A percentile compares a stretch with the other conserved stretches of the same genome.
These are phyloP conservation scores for Niveomyces coronatus DNA, from an alignment of 2,329 filamentous ascomycete species.

Conservation along the genomic window DNA sequence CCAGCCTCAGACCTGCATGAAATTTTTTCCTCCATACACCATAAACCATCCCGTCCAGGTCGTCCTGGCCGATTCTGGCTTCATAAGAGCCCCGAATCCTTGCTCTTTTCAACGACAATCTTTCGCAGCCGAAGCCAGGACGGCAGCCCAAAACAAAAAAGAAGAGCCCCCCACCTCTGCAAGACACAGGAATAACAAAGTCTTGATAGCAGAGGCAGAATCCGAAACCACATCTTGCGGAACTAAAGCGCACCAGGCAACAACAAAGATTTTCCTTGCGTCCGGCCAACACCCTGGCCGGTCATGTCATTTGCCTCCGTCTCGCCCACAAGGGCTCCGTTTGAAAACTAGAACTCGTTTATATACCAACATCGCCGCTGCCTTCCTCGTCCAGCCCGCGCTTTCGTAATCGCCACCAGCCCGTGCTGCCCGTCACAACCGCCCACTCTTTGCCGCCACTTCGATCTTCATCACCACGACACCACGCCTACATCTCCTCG, in stretches of 20 bases:
- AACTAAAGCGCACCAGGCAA: conserved; percentile 2
- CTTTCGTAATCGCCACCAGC: not conserved
- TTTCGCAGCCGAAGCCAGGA: no score
- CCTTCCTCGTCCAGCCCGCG: not conserved
- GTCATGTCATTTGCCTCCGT: conserved; percentile 7
- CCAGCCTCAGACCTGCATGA: no score
- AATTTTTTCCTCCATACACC: no score
- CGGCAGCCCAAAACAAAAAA: no score
- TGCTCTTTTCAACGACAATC: no score
- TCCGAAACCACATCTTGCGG: not conserved
- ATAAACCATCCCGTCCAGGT: no score
- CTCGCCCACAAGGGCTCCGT: conserved; percentile 4
- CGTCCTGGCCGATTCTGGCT: no score
- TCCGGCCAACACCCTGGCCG: not conserved
- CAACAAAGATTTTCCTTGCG: no score
- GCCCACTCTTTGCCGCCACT: conserved; percentile 10
- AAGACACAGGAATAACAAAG: not conserved
- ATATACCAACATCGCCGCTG: conserved; percentile 2
- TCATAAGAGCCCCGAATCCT: no score
- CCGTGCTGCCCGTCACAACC: conserved; percentile 8
- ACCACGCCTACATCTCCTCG: conserved; percentile 4
- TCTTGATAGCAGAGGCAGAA: not conserved
- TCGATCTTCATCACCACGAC: conserved; percentile 13
- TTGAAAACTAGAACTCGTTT: conserved; percentile 2
- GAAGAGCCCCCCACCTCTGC: no score